Base-by-base conservation (phyloP, 73 alveolate species). In the Uronychia binucleata region DNA sequence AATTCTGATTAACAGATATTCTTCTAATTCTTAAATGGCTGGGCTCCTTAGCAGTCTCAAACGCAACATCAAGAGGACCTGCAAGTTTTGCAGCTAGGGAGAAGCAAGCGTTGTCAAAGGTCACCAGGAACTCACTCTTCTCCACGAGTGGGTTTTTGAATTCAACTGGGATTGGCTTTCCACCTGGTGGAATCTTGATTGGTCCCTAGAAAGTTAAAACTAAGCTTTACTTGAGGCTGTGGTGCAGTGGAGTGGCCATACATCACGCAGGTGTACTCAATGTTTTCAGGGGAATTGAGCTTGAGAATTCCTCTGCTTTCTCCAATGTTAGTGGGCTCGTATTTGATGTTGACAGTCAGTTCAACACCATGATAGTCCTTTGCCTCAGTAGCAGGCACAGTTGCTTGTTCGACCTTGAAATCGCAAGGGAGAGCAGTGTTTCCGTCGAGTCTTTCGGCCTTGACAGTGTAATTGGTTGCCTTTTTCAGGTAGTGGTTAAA, bases 41-140 rank as follows among this genome's bases (percentile, higher is more conserved):
- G n/a, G n/a, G n/a, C n/a, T n/a, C n/a, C n/a, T n/a, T n/a, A n/a
- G n/a, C n/a, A n/a, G n/a, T n/a, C n/a, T n/a, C n/a, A n/a, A 30
- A 26, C 29, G 34, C 26, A 30, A 96, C 97, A 88, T 98, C 99
- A 33, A 98, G 78, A 77, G 95, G 95, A 58, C 96, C 97, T 77
- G 98, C 97, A 29, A 96, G 96, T 92, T 98, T 98, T 30, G 98
- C 97, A 0, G 99, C 98, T 0, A 94, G 86, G 11, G 99, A 94
- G 97, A 98, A 98, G 83, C 95, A 86, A 59, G 99, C 99, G 90
- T 97, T 98, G 91, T 98, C 99, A 81, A 98, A 86, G 88, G 99
- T 92, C 30, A 97, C 95, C 67, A 95, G 88, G 91, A 97, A 97
- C 90, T 98, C 99, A 82, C 95, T 94, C 26, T 99, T 98, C 81